A percentile compares a stretch with the other conserved stretches of the same genome.
Conservation (phyloP, 352 stramenopile species). For the Phytophthora hibernalis region DNA sequence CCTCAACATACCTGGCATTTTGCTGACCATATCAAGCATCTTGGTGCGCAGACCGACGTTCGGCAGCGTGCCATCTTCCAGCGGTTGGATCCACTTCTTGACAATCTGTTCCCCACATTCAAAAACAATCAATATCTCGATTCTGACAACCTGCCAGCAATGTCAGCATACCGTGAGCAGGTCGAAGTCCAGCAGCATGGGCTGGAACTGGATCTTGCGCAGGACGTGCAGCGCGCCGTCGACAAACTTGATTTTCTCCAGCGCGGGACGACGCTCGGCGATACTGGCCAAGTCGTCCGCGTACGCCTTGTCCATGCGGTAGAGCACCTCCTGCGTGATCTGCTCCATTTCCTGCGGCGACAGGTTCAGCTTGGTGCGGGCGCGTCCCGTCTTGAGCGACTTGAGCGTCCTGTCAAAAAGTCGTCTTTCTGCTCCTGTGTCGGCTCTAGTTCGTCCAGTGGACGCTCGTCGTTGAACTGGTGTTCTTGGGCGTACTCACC, state of each 20-base stretch:
- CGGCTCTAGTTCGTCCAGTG: constrained; percentile 47
- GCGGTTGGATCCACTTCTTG: constrained; percentile 91
- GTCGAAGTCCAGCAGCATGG: constrained; percentile 90
- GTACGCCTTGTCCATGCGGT: constrained; percentile 90
- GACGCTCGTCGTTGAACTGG: constrained; percentile 87
- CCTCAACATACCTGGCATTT: constrained; percentile 63
- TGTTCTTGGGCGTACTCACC: constrained; percentile 82
- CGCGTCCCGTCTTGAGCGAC: constrained; percentile 83
- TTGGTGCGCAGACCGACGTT: constrained; percentile 89
- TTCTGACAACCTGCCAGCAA: neutral
- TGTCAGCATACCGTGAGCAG: constrained; percentile 66
- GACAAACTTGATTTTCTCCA: constrained; percentile 89
- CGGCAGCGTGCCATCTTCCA: constrained; percentile 78
- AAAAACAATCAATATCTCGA: neutral
- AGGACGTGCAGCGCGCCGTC: constrained; percentile 75
- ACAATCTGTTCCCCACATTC: constrained; percentile 63
- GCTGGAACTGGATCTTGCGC: constrained; percentile 86
- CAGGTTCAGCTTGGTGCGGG: constrained; percentile 77
- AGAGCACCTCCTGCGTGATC: constrained; percentile 88
- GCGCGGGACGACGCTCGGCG: constrained; percentile 59
- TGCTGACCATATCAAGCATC: constrained; percentile 84
- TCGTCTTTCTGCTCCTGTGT: constrained; percentile 58
- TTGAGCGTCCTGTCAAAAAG: constrained; percentile 88
- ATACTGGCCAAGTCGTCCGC: constrained; percentile 78
- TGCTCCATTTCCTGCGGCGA: constrained; percentile 89